Conservation (phyloP, 192 early-diverging fungal species). For the Podila horticola region DNA sequence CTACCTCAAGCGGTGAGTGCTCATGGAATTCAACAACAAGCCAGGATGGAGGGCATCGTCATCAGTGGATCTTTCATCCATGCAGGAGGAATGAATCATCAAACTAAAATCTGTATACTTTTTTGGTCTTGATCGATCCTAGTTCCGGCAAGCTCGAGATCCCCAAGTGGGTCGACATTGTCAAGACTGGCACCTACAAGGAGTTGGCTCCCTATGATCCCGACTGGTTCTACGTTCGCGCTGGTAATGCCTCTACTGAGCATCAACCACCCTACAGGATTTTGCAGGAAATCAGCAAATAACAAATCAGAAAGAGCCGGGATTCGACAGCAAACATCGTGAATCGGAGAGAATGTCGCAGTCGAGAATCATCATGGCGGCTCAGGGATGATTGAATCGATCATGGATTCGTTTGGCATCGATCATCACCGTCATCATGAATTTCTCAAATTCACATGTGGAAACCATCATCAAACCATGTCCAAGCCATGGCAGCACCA, state of each 20-base stretch:
- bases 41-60: not conserved
- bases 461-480: not conserved
- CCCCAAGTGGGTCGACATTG: conserved; percentile 98
- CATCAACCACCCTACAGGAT: not conserved
- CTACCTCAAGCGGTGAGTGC: conserved; percentile 90
- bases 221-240: conserved; percentile 99
- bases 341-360: not conserved
- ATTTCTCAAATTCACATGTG: conserved; percentile 3
- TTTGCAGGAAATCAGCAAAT: not conserved
- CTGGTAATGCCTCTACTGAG: conserved; percentile 67
- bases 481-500: not conserved
- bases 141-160: conserved; percentile 96
- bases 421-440: not conserved
- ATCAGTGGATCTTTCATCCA: not conserved
- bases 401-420: not conserved
- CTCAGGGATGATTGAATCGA: not conserved
- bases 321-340: not conserved
- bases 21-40: not conserved
- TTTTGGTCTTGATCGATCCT: conserved; percentile 1
- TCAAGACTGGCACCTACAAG: conserved; percentile 98
- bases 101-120: conserved; percentile 2
- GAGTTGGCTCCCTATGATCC: conserved; percentile 98
- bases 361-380: not conserved
- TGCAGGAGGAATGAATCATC: conserved; percentile 12
- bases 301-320: not conserved